phyloP scores from a whole-genome alignment of 768 basidiomycete species.

The Lepiota brunneoincarnata region DNA sequence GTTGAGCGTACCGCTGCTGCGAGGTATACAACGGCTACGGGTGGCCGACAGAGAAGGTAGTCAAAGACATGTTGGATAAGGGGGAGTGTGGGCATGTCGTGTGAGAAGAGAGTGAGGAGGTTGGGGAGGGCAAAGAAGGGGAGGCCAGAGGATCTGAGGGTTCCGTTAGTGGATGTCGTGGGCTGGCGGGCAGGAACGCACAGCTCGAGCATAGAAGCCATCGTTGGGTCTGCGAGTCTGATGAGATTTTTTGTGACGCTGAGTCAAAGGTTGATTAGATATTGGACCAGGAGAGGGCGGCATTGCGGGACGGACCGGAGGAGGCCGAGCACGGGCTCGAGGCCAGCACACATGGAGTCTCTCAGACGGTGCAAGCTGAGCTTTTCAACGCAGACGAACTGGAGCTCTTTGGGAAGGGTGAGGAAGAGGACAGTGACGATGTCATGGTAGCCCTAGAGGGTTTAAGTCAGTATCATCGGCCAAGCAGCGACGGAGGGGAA shows the following conservation, averaged over 20 bases:
- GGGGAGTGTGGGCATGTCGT: conserved; percentile 87
- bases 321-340: conserved; percentile 84
- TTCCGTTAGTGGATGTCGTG: background rate
- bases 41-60: conserved; percentile 80
- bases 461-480: background rate
- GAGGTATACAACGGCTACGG: conserved; percentile 79
- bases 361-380: conserved; percentile 75
- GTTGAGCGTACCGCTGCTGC: conserved; percentile 65
- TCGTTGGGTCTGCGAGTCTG: conserved; percentile 64
- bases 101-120: conserved; percentile 87
- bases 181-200: conserved; percentile 26
- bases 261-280: background rate
- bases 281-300: background rate
- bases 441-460: conserved; percentile 82
- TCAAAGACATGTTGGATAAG: conserved; percentile 93
- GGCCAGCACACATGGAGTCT: conserved; percentile 83
- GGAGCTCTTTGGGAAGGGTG: conserved; percentile 62
- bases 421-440: conserved; percentile 83
- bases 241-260: conserved; percentile 79
- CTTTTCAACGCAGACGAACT: conserved; percentile 61
- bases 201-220: conserved; percentile 68
- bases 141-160: conserved; percentile 62
- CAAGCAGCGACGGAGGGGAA: background rate
- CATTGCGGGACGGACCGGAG: conserved; percentile 49
- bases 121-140: conserved; percentile 91